phyloP scores from a whole-genome alignment of 441 rosid species.

The Adansonia madagascariensis region DNA sequence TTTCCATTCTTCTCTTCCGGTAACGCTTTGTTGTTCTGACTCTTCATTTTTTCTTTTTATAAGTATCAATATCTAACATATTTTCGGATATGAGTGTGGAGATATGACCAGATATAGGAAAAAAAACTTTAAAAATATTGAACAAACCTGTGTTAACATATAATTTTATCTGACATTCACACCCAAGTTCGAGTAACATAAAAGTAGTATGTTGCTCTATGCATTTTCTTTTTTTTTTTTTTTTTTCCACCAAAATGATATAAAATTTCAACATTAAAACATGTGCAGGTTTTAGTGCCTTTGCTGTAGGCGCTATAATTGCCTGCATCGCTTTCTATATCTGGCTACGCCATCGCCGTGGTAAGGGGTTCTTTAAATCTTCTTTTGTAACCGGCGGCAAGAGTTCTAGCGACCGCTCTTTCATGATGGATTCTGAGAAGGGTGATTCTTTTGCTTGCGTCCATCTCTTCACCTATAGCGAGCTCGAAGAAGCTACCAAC shows the following conservation, averaged over 20 bases:
- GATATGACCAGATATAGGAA: no score
- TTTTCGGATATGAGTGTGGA: no score
- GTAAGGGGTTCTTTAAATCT: slow-evolving; percentile 36
- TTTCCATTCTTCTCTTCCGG: neutral
- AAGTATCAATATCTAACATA: no score
- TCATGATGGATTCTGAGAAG: slow-evolving; percentile 45
- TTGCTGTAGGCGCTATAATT: slow-evolving; percentile 22
- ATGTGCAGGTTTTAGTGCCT: slow-evolving; percentile 33
- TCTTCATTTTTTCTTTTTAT: no score
- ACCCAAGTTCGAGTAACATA: no score
- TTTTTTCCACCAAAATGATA: neutral
- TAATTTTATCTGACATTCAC: no score
- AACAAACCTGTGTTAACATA: no score
- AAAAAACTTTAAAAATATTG: no score
- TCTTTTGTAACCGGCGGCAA: slow-evolving; percentile 36
- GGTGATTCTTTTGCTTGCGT: slow-evolving; percentile 47
- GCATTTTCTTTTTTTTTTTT: neutral
- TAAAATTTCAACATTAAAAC: neutral
- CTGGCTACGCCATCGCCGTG: slow-evolving; percentile 33
- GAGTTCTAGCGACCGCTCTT: slow-evolving; percentile 39
- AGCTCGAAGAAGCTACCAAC: slow-evolving; percentile 80
- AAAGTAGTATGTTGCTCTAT: neutral
- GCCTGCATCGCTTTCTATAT: slow-evolving; percentile 6
- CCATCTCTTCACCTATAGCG: slow-evolving; percentile 59
- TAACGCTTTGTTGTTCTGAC: neutral